phyloP scores from a whole-genome alignment of 1,284 basidiomycete species.

The Anthracocystis setariae region DNA sequence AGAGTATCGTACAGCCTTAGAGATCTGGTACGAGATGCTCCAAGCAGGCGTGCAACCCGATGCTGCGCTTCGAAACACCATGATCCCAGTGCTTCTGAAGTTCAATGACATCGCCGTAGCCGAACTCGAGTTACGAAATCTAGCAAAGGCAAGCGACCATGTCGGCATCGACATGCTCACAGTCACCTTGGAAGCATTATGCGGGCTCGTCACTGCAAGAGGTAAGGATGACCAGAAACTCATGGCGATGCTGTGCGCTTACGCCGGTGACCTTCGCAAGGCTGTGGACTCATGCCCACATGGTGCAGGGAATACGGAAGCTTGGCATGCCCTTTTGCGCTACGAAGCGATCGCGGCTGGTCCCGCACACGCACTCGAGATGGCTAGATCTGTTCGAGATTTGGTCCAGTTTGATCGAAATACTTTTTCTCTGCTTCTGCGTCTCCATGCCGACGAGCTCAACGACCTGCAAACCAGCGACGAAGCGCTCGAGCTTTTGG shows the following conservation, averaged over 20 bases:
- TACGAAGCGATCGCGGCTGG: constrained; percentile 27
- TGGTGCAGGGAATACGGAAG: constrained; percentile 5
- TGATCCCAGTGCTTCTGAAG: constrained; percentile 13
- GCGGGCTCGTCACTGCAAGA: background rate
- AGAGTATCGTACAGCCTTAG: constrained; percentile 9
- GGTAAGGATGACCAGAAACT: background rate
- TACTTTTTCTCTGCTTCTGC: constrained; percentile 26
- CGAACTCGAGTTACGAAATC: constrained; percentile 4
- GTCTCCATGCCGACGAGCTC: constrained; percentile 23
- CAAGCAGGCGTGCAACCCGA: constrained; percentile 6
- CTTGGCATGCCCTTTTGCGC: constrained; percentile 34
- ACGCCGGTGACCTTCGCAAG: constrained; percentile 18
- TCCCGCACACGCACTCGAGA: constrained; percentile 23
- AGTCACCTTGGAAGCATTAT: constrained; percentile 18
- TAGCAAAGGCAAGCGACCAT: background rate
- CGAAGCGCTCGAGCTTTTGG: constrained; percentile 46
- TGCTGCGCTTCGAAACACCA: constrained; percentile 13
- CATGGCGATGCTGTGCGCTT: constrained; percentile 5
- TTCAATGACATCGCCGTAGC: constrained; percentile 9
- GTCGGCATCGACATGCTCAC: constrained; percentile 20
- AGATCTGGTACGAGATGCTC: constrained; percentile 26
- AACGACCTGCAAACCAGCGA: constrained; percentile 44
- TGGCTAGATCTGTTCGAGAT: constrained; percentile 9
- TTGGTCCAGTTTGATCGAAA: constrained; percentile 3
- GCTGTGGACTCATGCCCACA: constrained; percentile 1